These are phyloP conservation scores for Penicillium lividum DNA, from an alignment of 495 filamentous ascomycete species.

Conservation along the genomic window DNA sequence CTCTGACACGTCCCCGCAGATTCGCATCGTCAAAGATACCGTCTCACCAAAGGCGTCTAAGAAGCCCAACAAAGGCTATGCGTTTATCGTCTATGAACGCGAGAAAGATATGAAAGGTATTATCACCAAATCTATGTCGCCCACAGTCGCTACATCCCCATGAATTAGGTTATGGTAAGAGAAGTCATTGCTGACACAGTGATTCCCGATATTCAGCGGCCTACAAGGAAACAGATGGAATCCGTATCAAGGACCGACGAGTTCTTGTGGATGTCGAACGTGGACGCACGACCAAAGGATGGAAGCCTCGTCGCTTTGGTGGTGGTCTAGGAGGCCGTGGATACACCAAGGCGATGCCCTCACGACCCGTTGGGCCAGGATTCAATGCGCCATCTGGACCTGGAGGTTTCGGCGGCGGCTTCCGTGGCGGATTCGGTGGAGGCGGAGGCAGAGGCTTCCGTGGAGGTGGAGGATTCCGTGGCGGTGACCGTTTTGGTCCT, in stretches of 20 bases:
- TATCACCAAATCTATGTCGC: slow-evolving; percentile 18
- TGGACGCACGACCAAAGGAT: slow-evolving; percentile 90
- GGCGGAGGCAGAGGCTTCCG: slow-evolving; percentile 49
- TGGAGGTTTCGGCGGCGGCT: slow-evolving; percentile 66
- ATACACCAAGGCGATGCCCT: slow-evolving; percentile 80
- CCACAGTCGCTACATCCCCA: slow-evolving; percentile 3
- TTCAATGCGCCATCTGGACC: slow-evolving; percentile 66
- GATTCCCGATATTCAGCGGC: slow-evolving; percentile 53
- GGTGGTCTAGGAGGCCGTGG: slow-evolving; percentile 90
- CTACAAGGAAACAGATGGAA: slow-evolving; percentile 86
- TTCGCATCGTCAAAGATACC: slow-evolving; percentile 75
- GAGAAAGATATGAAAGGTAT: slow-evolving; percentile 99
- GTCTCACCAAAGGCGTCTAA: slow-evolving; percentile 74
- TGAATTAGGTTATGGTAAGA: slow-evolving; percentile 20
- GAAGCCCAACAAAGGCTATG: slow-evolving; percentile 88
- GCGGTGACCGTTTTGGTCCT: slow-evolving; percentile 63
- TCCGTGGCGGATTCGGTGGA: slow-evolving; percentile 59
- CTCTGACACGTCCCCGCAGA: slow-evolving; percentile 52
- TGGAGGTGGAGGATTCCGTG: slow-evolving; percentile 62
- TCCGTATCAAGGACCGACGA: slow-evolving; percentile 86
- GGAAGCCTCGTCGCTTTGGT: slow-evolving; percentile 89
- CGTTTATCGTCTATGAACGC: slow-evolving; percentile 94
- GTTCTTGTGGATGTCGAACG: slow-evolving; percentile 96
- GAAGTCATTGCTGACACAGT: slow-evolving; percentile 37
- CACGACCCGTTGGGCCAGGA: slow-evolving; percentile 65